phyloP scores from a whole-genome alignment of 2,329 filamentous ascomycete species.

The Sporothrix globosa region DNA sequence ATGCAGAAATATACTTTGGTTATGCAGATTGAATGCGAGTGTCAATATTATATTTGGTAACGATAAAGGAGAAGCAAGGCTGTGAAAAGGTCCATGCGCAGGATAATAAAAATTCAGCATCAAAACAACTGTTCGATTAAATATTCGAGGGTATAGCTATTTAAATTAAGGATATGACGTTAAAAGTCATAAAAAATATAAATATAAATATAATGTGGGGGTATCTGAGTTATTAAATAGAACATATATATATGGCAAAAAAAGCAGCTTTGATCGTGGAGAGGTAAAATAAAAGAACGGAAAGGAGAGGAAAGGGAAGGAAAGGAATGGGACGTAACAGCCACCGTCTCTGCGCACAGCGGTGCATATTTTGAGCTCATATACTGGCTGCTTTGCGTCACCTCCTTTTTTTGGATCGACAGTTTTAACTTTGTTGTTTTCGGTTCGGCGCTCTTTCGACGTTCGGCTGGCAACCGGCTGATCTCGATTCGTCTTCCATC shows the following conservation, averaged over 20 bases:
- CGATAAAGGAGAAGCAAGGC: background rate
- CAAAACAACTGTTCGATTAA: constrained; percentile 3
- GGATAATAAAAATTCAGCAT: too few relatives aligned
- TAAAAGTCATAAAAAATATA: background rate
- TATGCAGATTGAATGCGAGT: background rate
- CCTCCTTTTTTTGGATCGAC: background rate
- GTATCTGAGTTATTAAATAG: constrained; percentile 31
- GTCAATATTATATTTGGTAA: background rate
- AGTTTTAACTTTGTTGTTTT: background rate
- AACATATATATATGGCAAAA: background rate
- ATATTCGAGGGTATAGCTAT: constrained; percentile 7
- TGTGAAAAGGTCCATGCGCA: too few relatives aligned
- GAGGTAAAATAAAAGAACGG: background rate
- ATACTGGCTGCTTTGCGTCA: background rate
- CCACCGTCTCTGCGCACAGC: background rate
- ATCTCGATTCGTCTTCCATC: background rate
- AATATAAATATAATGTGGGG: constrained; percentile 26
- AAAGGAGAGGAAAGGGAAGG: too few relatives aligned
- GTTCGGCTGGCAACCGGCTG: background rate
- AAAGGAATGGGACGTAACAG: background rate
- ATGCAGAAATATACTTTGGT: constrained; percentile 14
- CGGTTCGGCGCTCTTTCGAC: background rate
- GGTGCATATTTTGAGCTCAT: background rate
- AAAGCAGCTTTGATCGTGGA: background rate
- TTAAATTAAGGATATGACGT: background rate